A percentile compares a stretch with the other conserved stretches of the same genome.
These are phyloP conservation scores for Novymonas esmeraldas DNA, from an alignment of 208 protist genomes.

Conservation along the genomic window DNA sequence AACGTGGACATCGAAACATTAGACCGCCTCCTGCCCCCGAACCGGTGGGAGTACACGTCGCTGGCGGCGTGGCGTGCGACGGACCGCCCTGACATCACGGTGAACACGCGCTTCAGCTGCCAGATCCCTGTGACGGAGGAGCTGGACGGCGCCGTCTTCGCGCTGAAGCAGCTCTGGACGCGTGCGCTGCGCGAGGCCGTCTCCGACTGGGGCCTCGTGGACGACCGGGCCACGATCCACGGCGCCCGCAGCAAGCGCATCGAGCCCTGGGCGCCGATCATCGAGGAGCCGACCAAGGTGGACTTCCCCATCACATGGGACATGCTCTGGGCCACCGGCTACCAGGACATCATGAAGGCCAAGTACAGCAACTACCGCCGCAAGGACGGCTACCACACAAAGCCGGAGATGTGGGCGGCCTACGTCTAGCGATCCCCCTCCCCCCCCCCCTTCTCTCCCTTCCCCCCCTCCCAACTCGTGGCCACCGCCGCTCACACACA, in stretches of 20 bases:
- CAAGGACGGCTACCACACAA: constrained; percentile 88
- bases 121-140: constrained; percentile 88
- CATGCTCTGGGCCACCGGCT: constrained; percentile 89
- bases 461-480: neutral
- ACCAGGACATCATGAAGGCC: constrained; percentile 85
- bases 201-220: constrained; percentile 77
- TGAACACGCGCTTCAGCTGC: constrained; percentile 91
- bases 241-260: constrained; percentile 80
- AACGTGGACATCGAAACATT: constrained; percentile 92
- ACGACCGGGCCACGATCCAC: constrained; percentile 72
- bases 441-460: neutral
- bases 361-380: constrained; percentile 85
- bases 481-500: neutral
- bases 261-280: constrained; percentile 88
- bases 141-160: constrained; percentile 85
- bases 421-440: constrained; percentile 58
- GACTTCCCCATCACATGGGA: constrained; percentile 91
- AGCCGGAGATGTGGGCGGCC: constrained; percentile 80
- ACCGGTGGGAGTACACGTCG: constrained; percentile 91
- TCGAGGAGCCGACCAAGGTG: constrained; percentile 86
- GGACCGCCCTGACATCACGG: constrained; percentile 84
- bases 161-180: constrained; percentile 88
- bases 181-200: constrained; percentile 79
- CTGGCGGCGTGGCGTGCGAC: constrained; percentile 75
- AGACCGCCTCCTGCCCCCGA: constrained; percentile 80